Conservation (phyloP, 257 asterid species). For the Nemophila menziesii region DNA sequence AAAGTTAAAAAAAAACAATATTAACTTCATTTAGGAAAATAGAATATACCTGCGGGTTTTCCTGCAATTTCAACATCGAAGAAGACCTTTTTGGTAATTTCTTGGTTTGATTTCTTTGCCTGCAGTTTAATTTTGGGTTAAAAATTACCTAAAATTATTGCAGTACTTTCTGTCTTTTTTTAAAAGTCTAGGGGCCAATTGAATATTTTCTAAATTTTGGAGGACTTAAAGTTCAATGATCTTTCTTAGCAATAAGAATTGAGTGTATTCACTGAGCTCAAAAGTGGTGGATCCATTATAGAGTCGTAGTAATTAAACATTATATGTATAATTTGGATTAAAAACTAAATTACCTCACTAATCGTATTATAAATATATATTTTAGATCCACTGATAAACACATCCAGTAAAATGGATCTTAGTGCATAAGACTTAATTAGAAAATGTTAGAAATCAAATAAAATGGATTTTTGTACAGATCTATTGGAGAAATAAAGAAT, state of each 20-base stretch:
- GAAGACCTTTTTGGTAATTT: slow-evolving; percentile 66
- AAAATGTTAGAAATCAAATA: background rate
- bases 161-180: too few species aligned
- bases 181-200: too few species aligned
- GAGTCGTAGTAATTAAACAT: too few species aligned
- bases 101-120: slow-evolving; percentile 73
- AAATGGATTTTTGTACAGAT: too few species aligned
- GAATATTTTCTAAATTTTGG: too few species aligned
- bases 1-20: background rate
- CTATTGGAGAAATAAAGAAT: slow-evolving; percentile 1
- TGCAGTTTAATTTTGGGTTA: too few species aligned
- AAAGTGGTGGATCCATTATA: too few species aligned
- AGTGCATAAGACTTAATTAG: background rate
- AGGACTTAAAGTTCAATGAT: too few species aligned
- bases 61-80: slow-evolving; percentile 86
- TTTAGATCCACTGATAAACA: background rate
- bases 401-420: too few species aligned
- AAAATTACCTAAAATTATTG: background rate
- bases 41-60: slow-evolving; percentile 57
- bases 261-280: too few species aligned
- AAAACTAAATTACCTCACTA: slow-evolving; percentile 1
- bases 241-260: too few species aligned
- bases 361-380: background rate
- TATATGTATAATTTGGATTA: too few species aligned
- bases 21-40: slow-evolving; percentile 1